Evolutionary conservation across 2,329 filamentous ascomycete genomes (phyloP), one percentile per base, ranked within the genome.

Genomic region (Fusarium euwallaceae): DNA sequence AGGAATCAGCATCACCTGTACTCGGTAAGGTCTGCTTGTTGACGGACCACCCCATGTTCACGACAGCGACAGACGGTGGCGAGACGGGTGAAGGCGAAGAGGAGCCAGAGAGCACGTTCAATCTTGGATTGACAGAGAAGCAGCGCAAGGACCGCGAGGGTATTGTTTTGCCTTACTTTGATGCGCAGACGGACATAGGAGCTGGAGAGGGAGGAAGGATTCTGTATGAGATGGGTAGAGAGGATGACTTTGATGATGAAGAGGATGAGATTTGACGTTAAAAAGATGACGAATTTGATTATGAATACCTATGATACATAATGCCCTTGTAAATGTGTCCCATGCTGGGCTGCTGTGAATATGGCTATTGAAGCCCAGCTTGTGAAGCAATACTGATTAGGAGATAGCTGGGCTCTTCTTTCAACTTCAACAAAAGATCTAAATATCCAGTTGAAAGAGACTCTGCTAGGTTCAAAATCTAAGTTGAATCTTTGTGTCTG

Each of bases 181-280:
- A 99, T 86, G 97, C 97, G 27, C 97, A 99, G 87, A 94, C 91
- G 63, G 93, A 92, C 58, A 89, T 91, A 61, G 92, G 92, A 1
- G 89, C 90, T 1, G 95, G 95, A 0, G 95, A 97, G 78, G 96
- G 97, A 6, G 97, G 97, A 0, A 89, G 96, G 70, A 99, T 99
- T 75, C 81, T 99, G 79, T 99, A 99, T 82, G 96, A 98, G 78
- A 97, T 98, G 94, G 96, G 95, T 2, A 90, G 92, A 72, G 97
- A 98, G 85, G 97, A 99, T 83, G 95, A 98, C 81, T 98, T 98
- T 84, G 95, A 98, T 77, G 95, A 97, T 69, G 95, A 97, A 80
- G 95, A 98, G 79, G 95, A 98, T 84, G 95, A 98, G 84, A 95
- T 96, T 75, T 95, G 84, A 71, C 4, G 27, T 7, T 7, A 55